Conservation (phyloP, 495 filamentous ascomycete species). For the Aspergillus coremiiformis region DNA sequence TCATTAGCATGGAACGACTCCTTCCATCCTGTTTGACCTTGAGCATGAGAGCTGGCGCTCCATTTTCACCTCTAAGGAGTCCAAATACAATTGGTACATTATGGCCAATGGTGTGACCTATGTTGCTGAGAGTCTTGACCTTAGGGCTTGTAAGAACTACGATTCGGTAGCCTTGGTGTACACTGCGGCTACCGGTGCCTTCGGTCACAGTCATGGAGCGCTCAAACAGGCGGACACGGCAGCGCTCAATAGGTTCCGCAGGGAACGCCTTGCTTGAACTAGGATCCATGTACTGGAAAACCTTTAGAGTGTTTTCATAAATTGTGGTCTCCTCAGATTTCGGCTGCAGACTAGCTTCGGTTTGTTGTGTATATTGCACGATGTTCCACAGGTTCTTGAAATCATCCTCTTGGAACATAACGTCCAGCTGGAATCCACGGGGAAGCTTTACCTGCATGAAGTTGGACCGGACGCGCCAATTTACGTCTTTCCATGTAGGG, state of each 20-base stretch:
- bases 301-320: constrained; percentile 55
- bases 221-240: constrained; percentile 67
- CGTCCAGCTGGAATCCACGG: constrained; percentile 57
- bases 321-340: constrained; percentile 57
- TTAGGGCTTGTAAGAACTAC: constrained; percentile 66
- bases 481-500: constrained; percentile 69
- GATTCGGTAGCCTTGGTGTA: constrained; percentile 71
- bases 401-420: constrained; percentile 64
- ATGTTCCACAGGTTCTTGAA: constrained; percentile 72
- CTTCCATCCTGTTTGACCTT: constrained; percentile 59
- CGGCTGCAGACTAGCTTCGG: constrained; percentile 59
- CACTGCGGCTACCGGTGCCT: constrained; percentile 56
- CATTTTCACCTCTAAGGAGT: constrained; percentile 59
- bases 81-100: constrained; percentile 64
- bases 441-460: constrained; percentile 59
- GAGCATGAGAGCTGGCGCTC: constrained; percentile 58
- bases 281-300: constrained; percentile 70
- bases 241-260: constrained; percentile 58
- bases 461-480: constrained; percentile 59
- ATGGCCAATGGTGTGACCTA: constrained; percentile 55
- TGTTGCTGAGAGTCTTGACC: constrained; percentile 64
- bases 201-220: constrained; percentile 52
- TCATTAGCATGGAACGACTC: constrained; percentile 61
- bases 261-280: constrained; percentile 62
- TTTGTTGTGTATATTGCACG: constrained; percentile 68